Conservation (phyloP, 768 basidiomycete species). For the Tephrocybe sp. region DNA sequence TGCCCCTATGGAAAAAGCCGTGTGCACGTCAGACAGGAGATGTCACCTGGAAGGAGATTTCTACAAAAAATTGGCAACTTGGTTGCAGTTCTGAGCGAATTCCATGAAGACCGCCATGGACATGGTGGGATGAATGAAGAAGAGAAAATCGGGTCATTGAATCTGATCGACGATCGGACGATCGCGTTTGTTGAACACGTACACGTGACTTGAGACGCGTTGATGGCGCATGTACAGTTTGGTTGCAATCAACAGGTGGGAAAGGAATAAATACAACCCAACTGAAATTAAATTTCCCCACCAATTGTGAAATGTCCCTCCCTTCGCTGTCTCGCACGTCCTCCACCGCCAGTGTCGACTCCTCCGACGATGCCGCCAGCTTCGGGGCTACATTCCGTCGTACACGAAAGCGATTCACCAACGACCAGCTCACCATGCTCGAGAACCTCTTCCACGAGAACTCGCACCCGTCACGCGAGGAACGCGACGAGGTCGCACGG, state of each 20-base stretch:
- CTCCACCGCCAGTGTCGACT: constrained; percentile 56
- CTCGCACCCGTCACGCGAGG: constrained; percentile 74
- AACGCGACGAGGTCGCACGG: constrained; percentile 63
- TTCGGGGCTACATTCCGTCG: constrained; percentile 43
- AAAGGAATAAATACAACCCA: constrained; percentile 19
- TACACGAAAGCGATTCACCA: constrained; percentile 71
- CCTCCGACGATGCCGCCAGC: constrained; percentile 40
- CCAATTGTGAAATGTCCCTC: constrained; percentile 8
- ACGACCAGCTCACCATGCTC: constrained; percentile 66
- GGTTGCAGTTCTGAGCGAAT: not conserved
- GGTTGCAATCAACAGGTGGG: constrained; percentile 22
- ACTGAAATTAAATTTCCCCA: constrained; percentile 14
- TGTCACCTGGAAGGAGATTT: not conserved
- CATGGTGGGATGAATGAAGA: not conserved
- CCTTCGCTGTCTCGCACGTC: constrained; percentile 43
- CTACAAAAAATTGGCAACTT: not conserved
- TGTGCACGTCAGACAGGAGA: not conserved
- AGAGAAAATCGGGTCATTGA: not conserved
- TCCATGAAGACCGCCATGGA: not conserved
- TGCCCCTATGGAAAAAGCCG: not conserved
- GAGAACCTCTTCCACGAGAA: constrained; percentile 72
- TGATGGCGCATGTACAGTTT: constrained; percentile 20
- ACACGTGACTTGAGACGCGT: constrained; percentile 22
- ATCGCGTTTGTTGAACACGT: constrained; percentile 9
- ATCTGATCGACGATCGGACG: constrained; percentile 3